Evolutionary conservation across 768 basidiomycete species (phyloP), one percentile per base, ranked within the genome.

Genomic region (Aureoboletus auriporus): DNA sequence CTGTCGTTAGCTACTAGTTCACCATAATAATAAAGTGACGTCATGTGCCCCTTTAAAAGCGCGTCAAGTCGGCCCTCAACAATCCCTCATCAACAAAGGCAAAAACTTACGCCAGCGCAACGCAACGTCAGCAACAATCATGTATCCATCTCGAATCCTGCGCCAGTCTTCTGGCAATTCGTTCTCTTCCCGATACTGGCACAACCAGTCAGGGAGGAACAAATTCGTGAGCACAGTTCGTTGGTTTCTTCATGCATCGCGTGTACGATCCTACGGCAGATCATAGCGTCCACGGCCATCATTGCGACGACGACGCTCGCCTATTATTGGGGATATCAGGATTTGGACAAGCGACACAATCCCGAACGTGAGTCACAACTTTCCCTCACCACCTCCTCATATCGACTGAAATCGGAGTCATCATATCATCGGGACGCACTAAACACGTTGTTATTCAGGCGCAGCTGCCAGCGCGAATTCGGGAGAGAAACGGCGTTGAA

Each of bases 281-380:
- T 69, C 12, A 63, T 69, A 8, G 65, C 60, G 17, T 55, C 59
- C 8, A 58, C 59, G 1, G 57, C 55, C 26, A n/a, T 69, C 31
- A 6, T 68, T 17, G 64, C 60, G 8, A 55, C 60, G 31, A 61
- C 67, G 28, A 64, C 59, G 17, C 57, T 67, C 35, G 66, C 64
- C 31, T 69, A 68, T 50, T 68, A 68, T 28, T 69, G 68, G 67
- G 67, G 65, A 12, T 68, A 68, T 53, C 67, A 60, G 26, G 68
- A 60, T 28, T 57, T 68, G 39, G 67, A 68, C 8, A 63, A 54
- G 44, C 66, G 68, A 44, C 64, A 68, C 42, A 53, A 44, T 47
- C 52, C 65, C 47, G 68, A 61, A 50, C 49, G 60, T 62, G 47
- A 39, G 55, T 44, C 20, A 11, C 5, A 5, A 30, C n/a, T 35